phyloP scores from a whole-genome alignment of 768 basidiomycete species.

The Mycena vulgaris region DNA sequence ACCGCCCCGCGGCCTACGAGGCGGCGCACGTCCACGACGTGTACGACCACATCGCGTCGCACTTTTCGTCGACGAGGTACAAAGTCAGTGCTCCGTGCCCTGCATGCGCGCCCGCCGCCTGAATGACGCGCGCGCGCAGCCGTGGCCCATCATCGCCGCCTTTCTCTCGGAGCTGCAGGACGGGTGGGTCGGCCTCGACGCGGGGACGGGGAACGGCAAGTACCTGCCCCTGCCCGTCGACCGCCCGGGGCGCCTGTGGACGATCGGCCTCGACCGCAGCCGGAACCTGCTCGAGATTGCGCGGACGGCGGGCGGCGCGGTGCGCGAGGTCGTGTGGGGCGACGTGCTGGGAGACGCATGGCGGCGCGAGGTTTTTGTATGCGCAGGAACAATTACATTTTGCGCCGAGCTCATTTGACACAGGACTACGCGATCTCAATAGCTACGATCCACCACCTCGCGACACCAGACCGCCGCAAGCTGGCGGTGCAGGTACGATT shows the following conservation, averaged over 20 bases:
- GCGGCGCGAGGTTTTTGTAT: conserved; percentile 86
- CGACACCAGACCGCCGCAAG: conserved; percentile 81
- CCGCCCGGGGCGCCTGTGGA: conserved; percentile 73
- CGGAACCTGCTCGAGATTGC: conserved; percentile 85
- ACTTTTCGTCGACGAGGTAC: conserved; percentile 93
- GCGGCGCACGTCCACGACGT: conserved; percentile 83
- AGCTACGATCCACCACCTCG: conserved; percentile 96
- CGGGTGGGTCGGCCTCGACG: conserved; percentile 92
- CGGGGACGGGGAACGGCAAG: conserved; percentile 98
- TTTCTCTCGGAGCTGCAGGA: conserved; percentile 82
- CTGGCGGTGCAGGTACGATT: conserved; percentile 79
- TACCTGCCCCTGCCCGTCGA: conserved; percentile 86
- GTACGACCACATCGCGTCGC: conserved; percentile 88
- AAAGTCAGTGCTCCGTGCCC: conserved; percentile 79
- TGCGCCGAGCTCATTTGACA: not conserved
- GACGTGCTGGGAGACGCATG: conserved; percentile 83
- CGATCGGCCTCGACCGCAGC: conserved; percentile 90
- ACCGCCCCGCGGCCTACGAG: conserved; percentile 73
- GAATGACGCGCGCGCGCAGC: conserved; percentile 59
- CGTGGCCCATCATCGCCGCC: conserved; percentile 88
- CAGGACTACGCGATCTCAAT: conserved; percentile 77
- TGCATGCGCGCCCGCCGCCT: not conserved
- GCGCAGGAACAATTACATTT: not conserved
- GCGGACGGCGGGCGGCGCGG: conserved; percentile 66
- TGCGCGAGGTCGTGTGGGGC: conserved; percentile 84